A percentile compares a stretch with the other conserved stretches of the same genome.
These are phyloP conservation scores for Pleurotus pulmonarius DNA, from an alignment of 768 basidiomycete genomes.

Conservation along the genomic window DNA sequence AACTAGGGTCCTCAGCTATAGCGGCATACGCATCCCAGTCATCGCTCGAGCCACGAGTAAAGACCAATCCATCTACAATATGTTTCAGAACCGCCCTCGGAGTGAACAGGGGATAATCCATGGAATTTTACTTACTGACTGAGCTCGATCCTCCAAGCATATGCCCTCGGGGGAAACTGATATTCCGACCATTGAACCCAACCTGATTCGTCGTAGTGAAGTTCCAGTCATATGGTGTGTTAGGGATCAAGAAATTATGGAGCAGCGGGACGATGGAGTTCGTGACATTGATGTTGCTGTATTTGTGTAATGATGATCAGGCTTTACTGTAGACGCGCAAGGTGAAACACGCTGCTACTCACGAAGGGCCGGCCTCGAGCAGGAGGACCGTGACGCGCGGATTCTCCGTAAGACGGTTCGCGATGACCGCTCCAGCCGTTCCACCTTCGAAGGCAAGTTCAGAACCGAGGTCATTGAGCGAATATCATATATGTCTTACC, in stretches of 20 bases:
- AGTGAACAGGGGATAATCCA: too few species aligned
- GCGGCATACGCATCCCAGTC: slow-evolving; percentile 21
- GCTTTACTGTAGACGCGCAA: not conserved
- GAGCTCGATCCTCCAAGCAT: slow-evolving; percentile 15
- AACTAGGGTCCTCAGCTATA: slow-evolving; percentile 21
- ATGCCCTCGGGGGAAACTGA: slow-evolving; percentile 15
- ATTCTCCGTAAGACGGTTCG: slow-evolving; percentile 6
- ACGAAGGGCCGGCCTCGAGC: slow-evolving; percentile 4
- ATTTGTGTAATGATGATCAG: not conserved
- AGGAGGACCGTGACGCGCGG: not conserved
- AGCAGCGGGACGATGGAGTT: slow-evolving; percentile 2
- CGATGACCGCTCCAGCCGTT: slow-evolving; percentile 5
- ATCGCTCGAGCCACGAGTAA: slow-evolving; percentile 20
- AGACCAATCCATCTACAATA: slow-evolving; percentile 16
- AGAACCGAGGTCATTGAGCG: too few species aligned
- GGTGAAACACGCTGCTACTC: not conserved
- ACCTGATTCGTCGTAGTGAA: slow-evolving; percentile 16
- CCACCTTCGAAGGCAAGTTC: not conserved
- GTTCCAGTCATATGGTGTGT: slow-evolving; percentile 14
- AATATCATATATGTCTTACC: slow-evolving; percentile 1
- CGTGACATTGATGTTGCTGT: not conserved
- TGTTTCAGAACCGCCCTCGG: not conserved
- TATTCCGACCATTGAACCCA: slow-evolving; percentile 11
- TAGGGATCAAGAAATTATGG: not conserved
- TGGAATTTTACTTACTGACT: slow-evolving; percentile 12